Evolutionary conservation across 257 asterid species (phyloP).

Genomic region (Parsonsia alboflavescens): DNA sequence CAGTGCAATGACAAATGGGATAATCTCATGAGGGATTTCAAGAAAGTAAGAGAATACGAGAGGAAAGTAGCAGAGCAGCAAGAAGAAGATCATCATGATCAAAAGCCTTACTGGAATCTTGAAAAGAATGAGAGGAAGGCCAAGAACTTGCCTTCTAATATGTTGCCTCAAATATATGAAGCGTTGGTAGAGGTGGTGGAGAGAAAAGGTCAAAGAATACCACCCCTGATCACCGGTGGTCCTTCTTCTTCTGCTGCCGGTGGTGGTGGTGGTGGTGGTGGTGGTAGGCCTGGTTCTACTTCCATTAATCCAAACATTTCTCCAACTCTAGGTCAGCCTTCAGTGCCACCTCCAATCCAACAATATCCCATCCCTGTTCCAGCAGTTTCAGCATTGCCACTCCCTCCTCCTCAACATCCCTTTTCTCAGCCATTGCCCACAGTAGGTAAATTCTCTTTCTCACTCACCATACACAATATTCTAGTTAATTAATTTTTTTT

Average conservation of each 20-base stretch:
- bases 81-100: background rate
- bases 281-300: slow-evolving; percentile 7
- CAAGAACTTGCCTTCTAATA: slow-evolving; percentile 62
- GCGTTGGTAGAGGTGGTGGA: slow-evolving; percentile 73
- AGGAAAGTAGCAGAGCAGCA: slow-evolving; percentile 22
- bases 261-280: slow-evolving; percentile 8
- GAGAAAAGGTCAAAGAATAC: slow-evolving; percentile 29
- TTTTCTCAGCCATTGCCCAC: slow-evolving; percentile 48
- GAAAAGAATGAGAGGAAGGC: slow-evolving; percentile 78
- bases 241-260: background rate
- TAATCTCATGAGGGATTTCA: slow-evolving; percentile 90
- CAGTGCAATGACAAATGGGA: slow-evolving; percentile 99
- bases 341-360: slow-evolving; percentile 32
- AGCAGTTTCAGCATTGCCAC: slow-evolving; percentile 23
- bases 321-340: slow-evolving; percentile 15
- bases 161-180: slow-evolving; percentile 71
- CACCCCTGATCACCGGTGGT: background rate
- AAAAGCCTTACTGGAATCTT: slow-evolving; percentile 64
- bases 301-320: slow-evolving; percentile 14
- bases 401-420: slow-evolving; percentile 27
- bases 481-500: background rate
- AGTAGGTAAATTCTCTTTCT: slow-evolving; percentile 50
- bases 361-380: slow-evolving; percentile 30
- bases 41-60: slow-evolving; percentile 75
- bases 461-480: background rate